Conservation (phyloP, 2,329 filamentous ascomycete genomes). For the Cadophora gregata region DNA sequence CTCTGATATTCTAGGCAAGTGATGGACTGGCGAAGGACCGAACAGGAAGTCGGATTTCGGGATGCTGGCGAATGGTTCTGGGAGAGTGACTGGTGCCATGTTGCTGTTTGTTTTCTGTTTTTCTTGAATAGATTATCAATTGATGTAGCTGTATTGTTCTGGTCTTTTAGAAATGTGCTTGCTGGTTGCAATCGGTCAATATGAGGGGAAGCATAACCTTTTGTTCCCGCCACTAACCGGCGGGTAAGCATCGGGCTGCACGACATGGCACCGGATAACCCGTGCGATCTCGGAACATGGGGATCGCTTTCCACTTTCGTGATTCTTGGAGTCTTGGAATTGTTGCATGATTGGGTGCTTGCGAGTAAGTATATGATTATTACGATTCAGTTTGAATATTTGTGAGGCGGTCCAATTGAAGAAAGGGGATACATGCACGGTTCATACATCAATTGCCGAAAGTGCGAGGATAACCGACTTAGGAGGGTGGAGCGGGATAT, state of each 20-base stretch:
- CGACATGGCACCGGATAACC: neutral
- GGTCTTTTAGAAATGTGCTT: neutral
- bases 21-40: constrained; percentile 71
- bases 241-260: constrained; percentile 5
- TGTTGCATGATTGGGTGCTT: neutral
- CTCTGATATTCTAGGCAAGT: constrained; percentile 67
- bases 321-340: neutral
- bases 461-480: neutral
- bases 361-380: neutral
- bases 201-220: neutral
- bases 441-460: neutral
- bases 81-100: constrained; percentile 51
- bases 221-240: neutral
- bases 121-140: neutral
- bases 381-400: constrained; percentile 5
- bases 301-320: neutral
- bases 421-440: neutral
- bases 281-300: constrained; percentile 12
- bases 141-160: too few relatives aligned
- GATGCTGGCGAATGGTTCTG: constrained; percentile 67
- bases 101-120: neutral
- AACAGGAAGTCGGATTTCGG: constrained; percentile 67
- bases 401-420: neutral
- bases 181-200: neutral
- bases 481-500: neutral